Conservation (phyloP, 164 flowering plant species). For the Tetracentron sinense region DNA sequence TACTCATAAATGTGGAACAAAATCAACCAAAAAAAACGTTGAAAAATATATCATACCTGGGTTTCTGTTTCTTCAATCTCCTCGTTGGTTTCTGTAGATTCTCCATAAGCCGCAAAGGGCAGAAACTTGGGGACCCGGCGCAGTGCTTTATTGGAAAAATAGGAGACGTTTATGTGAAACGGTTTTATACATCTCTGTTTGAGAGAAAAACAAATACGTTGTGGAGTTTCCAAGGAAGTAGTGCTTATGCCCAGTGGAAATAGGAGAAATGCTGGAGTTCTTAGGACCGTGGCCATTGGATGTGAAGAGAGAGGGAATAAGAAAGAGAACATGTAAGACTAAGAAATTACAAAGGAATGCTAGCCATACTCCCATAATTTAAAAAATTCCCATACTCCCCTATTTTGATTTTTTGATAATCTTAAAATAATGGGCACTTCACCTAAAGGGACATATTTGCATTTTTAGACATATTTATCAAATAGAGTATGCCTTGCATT, state of each 20-base stretch:
- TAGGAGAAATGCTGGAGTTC: constrained; percentile 6
- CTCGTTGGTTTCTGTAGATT: constrained; percentile 18
- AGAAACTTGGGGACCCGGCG: constrained; percentile 7
- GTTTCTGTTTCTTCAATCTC: constrained; percentile 10
- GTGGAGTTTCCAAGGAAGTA: constrained; percentile 5
- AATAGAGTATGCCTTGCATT: too few relatives aligned
- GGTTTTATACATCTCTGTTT: constrained; percentile 1
- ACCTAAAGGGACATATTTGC: too few relatives aligned
- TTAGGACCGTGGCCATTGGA: constrained; percentile 16
- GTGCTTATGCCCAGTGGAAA: neutral
- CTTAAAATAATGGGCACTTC: too few relatives aligned
- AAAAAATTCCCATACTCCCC: too few relatives aligned
- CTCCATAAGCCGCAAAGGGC: constrained; percentile 17
- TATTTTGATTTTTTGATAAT: too few relatives aligned
- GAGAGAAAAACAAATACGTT: constrained; percentile 1
- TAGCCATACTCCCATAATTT: too few relatives aligned
- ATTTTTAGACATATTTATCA: too few relatives aligned
- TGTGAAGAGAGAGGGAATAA: neutral
- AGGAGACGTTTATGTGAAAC: constrained; percentile 3
- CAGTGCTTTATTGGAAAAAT: neutral
- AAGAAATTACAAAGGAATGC: too few relatives aligned
- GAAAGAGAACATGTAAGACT: too few relatives aligned
- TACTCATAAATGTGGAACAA: too few relatives aligned
- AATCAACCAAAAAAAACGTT: too few relatives aligned
- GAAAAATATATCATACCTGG: constrained; percentile 10